Evolutionary conservation across 1,284 basidiomycete species (phyloP).

Genomic region (Leccinum insolens): DNA sequence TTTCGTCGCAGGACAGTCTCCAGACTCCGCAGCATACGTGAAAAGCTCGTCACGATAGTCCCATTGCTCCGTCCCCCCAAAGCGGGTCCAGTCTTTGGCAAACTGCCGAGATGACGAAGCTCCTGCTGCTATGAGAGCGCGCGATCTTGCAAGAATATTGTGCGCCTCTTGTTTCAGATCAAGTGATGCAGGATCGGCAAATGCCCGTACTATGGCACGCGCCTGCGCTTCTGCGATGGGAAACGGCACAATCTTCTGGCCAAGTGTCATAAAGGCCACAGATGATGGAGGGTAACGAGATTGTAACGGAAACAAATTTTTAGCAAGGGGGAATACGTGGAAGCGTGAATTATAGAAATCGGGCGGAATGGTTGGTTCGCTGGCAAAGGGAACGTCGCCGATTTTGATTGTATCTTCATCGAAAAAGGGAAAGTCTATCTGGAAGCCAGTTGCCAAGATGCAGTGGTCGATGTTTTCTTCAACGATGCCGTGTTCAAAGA

Average conservation of each 20-base stretch:
- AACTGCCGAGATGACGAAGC: conserved; percentile 41
- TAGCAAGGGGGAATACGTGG: conserved; percentile 64
- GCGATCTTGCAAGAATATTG: conserved; percentile 51
- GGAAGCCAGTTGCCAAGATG: conserved; percentile 77
- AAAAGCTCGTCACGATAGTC: conserved; percentile 66
- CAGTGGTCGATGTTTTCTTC: conserved; percentile 61
- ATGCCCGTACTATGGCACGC: conserved; percentile 54
- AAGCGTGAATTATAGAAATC: conserved; percentile 64
- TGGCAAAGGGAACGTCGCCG: conserved; percentile 36
- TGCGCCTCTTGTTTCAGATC: conserved; percentile 50
- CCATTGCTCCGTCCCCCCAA: conserved; percentile 59
- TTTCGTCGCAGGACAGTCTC: conserved; percentile 35
- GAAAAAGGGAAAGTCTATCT: conserved; percentile 66
- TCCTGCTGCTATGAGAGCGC: conserved; percentile 38
- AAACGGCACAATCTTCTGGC: conserved; percentile 47
- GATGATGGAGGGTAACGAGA: conserved; percentile 49
- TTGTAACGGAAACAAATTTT: conserved; percentile 54
- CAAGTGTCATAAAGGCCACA: conserved; percentile 68
- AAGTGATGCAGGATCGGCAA: conserved; percentile 51
- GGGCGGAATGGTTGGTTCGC: conserved; percentile 48
- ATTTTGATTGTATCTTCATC: conserved; percentile 35
- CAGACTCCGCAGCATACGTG: conserved; percentile 44
- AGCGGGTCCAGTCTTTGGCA: conserved; percentile 57
- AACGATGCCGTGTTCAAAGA: conserved; percentile 60
- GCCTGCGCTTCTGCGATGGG: conserved; percentile 73